Conservation (phyloP, 176 grass and related monocot species). For the Oryza coarctata region DNA sequence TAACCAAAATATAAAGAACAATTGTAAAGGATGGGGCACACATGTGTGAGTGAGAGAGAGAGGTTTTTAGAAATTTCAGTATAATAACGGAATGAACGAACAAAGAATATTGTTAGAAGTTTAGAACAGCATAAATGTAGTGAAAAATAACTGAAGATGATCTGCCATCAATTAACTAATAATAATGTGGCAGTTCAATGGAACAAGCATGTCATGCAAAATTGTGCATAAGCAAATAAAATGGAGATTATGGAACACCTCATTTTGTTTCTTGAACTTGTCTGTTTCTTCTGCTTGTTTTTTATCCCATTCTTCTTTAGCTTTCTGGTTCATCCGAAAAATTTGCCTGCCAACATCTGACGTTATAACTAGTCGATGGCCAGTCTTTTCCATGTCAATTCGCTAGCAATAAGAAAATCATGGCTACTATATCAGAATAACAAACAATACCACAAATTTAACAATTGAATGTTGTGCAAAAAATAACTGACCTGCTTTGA, state of each 20-base stretch:
- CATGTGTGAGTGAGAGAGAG: neutral
- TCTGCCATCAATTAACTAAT: constrained; percentile 4
- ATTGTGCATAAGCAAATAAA: neutral
- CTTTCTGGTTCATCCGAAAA: constrained; percentile 81
- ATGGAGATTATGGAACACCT: constrained; percentile 51
- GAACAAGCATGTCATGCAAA: constrained; percentile 16
- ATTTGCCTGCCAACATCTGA: constrained; percentile 90
- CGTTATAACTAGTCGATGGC: constrained; percentile 77
- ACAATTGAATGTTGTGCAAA: constrained; percentile 9
- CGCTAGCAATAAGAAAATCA: constrained; percentile 59
- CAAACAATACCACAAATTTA: constrained; percentile 14
- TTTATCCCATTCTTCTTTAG: constrained; percentile 95
- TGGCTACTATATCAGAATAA: constrained; percentile 29
- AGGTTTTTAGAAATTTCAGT: neutral
- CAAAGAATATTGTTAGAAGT: neutral
- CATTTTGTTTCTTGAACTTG: constrained; percentile 86
- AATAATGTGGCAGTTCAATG: neutral
- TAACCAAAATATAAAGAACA: constrained; percentile 11
- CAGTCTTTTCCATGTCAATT: constrained; percentile 83
- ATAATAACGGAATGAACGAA: constrained; percentile 15
- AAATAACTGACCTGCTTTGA: constrained; percentile 75
- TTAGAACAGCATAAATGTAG: neutral
- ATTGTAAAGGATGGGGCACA: too few relatives aligned
- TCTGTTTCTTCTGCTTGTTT: constrained; percentile 87
- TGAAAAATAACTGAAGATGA: neutral